A percentile compares a stretch with the other conserved stretches of the same genome.
These are phyloP conservation scores for Lactarius tabidus DNA, from an alignment of 768 basidiomycete species.

Conservation along the genomic window DNA sequence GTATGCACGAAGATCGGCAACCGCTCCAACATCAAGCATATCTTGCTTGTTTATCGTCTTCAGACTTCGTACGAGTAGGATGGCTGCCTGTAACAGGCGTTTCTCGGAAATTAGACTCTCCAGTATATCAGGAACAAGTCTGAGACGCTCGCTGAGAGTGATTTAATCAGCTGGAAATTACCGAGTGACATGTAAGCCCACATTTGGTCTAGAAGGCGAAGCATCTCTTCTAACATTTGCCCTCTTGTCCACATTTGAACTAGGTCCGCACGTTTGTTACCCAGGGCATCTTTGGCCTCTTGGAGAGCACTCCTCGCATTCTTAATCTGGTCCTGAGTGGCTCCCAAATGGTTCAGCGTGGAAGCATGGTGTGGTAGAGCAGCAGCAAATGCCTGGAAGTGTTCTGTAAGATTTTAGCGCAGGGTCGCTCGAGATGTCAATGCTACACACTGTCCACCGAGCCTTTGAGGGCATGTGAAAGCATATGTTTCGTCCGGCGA, in stretches of 20 bases:
- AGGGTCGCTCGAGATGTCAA: conserved; percentile 21
- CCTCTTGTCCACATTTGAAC: conserved; percentile 87
- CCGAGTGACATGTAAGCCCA: conserved; percentile 31
- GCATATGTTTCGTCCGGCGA: conserved; percentile 65
- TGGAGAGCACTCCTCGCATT: conserved; percentile 65
- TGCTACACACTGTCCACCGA: conserved; percentile 74
- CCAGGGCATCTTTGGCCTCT: conserved; percentile 75
- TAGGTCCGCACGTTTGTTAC: conserved; percentile 81
- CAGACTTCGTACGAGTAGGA: conserved; percentile 79
- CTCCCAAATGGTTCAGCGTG: conserved; percentile 64
- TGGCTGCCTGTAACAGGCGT: conserved; percentile 81
- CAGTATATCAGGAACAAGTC: conserved; percentile 84
- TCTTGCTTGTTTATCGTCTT: conserved; percentile 90
- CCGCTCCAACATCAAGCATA: conserved; percentile 93
- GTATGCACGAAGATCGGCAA: conserved; percentile 84
- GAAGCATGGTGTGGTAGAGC: conserved; percentile 87
- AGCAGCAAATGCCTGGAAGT: conserved; percentile 94
- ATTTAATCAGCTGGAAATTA: conserved; percentile 20
- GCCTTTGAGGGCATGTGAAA: conserved; percentile 77
- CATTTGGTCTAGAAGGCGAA: conserved; percentile 93
- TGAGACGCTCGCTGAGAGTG: conserved; percentile 59
- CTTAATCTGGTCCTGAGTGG: conserved; percentile 70
- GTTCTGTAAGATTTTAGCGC: conserved; percentile 46
- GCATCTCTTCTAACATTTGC: conserved; percentile 93
- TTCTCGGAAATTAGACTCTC: conserved; percentile 97